phyloP scores from a whole-genome alignment of 2,329 filamentous ascomycete species.

The Apiospora pterosperma region DNA sequence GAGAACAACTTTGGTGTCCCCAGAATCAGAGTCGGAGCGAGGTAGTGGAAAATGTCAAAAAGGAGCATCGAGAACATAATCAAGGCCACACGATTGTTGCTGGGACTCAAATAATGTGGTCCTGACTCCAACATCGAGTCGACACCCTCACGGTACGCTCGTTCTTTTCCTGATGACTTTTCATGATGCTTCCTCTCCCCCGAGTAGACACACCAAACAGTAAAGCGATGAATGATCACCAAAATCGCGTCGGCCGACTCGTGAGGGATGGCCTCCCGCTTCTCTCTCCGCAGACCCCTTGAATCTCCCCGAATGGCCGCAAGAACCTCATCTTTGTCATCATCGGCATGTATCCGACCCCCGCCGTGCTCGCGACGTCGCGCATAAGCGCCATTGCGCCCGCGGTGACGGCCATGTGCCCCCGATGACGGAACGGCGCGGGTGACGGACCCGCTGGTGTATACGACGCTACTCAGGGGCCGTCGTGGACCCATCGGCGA shows the following conservation, averaged over 20 bases:
- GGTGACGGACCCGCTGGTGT: slow-evolving; percentile 27
- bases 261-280: background rate
- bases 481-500: slow-evolving; percentile 27
- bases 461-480: slow-evolving; percentile 24
- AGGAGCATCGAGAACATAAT: background rate
- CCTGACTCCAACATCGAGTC: slow-evolving; percentile 18
- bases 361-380: slow-evolving; percentile 14
- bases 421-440: slow-evolving; percentile 13
- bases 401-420: slow-evolving; percentile 15
- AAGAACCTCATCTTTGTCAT: slow-evolving; percentile 19
- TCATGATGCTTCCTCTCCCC: background rate
- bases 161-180: too few species aligned
- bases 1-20: too few species aligned
- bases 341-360: slow-evolving; percentile 16
- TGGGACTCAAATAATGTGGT: slow-evolving; percentile 12
- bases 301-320: slow-evolving; percentile 21
- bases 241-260: background rate
- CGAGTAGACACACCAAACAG: background rate
- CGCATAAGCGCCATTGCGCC: slow-evolving; percentile 9
- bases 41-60: background rate
- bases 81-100: background rate
- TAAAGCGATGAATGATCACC: background rate
- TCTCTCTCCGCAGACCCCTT: slow-evolving; percentile 17
- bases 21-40: background rate
- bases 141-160: slow-evolving; percentile 17